phyloP scores from a whole-genome alignment of 495 filamentous ascomycete species.

The Lasiosphaeris hirsuta region DNA sequence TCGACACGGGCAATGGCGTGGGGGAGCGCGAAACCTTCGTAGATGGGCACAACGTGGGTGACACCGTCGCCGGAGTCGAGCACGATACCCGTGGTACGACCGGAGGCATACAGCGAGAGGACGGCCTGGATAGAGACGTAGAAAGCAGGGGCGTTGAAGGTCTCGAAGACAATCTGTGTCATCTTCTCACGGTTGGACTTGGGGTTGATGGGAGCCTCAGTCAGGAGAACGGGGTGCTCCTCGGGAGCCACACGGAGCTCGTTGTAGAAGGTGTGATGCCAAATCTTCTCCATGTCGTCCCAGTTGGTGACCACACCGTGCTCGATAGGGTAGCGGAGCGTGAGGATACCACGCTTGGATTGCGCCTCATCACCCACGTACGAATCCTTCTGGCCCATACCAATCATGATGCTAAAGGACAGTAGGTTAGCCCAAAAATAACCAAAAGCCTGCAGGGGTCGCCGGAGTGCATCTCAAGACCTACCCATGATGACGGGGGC shows the following conservation, averaged over 20 bases:
- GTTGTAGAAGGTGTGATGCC: constrained; percentile 99
- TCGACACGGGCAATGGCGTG: constrained; percentile 99
- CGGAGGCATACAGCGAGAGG: constrained; percentile 97
- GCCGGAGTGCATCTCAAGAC: constrained; percentile 24
- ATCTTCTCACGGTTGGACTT: constrained; percentile 99
- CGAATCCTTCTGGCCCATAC: constrained; percentile 99
- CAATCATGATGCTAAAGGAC: constrained; percentile 92
- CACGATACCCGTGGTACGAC: constrained; percentile 99
- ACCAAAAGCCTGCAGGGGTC: neutral
- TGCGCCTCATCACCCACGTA: constrained; percentile 99
- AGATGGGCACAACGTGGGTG: constrained; percentile 99
- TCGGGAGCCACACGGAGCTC: constrained; percentile 99
- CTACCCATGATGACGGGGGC: constrained; percentile 99
- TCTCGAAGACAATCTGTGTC: constrained; percentile 99
- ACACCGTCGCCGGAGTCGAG: constrained; percentile 99
- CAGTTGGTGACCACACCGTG: constrained; percentile 99
- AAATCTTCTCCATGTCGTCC: constrained; percentile 99
- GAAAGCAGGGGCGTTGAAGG: constrained; percentile 99
- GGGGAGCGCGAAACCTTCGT: constrained; percentile 99
- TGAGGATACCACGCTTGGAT: constrained; percentile 99
- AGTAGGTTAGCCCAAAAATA: constrained; percentile 17
- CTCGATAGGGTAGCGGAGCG: constrained; percentile 98
- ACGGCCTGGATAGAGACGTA: constrained; percentile 99
- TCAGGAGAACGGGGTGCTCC: constrained; percentile 99
- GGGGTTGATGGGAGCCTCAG: constrained; percentile 99